Conservation (phyloP, 345 rosid genomes). For the Brassica carinata region DNA sequence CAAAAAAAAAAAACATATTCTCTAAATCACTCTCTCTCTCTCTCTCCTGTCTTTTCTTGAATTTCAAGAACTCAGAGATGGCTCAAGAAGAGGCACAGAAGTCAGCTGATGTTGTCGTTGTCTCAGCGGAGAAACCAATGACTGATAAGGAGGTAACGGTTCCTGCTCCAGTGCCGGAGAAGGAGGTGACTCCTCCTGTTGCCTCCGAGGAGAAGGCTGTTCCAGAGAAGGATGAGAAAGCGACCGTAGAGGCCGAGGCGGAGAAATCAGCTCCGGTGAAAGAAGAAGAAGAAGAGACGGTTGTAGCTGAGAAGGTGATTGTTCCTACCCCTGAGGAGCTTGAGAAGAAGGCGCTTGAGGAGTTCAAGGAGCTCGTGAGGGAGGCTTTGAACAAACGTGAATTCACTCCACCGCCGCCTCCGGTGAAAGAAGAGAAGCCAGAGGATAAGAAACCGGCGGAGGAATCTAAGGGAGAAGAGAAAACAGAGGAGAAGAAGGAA, state of each 20-base stretch:
- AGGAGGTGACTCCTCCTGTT: conserved; percentile 39
- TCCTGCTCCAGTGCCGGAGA: conserved; percentile 41
- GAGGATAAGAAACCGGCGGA: conserved; percentile 39
- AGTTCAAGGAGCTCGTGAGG: conserved; percentile 58
- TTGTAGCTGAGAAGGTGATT: conserved; percentile 36
- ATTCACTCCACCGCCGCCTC: conserved; percentile 47
- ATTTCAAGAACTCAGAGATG: conserved; percentile 28
- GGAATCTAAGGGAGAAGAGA: conserved; percentile 27
- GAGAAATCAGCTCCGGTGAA: conserved; percentile 24
- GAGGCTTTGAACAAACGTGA: conserved; percentile 56
- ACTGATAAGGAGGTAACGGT: conserved; percentile 35
- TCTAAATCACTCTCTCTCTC: conserved; percentile 17
- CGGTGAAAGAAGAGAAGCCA: conserved; percentile 30
- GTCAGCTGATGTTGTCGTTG: conserved; percentile 35
- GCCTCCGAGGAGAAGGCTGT: conserved; percentile 34
- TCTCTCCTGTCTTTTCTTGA: conserved; percentile 15
- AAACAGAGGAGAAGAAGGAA: conserved; percentile 32
- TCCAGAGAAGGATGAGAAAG: background rate
- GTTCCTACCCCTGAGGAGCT: conserved; percentile 51
- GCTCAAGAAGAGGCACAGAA: conserved; percentile 52
- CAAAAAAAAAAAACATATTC: background rate
- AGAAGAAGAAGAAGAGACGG: conserved; percentile 38
- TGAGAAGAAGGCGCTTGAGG: conserved; percentile 63
- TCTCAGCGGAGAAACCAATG: conserved; percentile 27
- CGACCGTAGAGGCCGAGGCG: conserved; percentile 18